phyloP scores from a whole-genome alignment of 441 rosid genomes.

The Lepidium campestre region DNA sequence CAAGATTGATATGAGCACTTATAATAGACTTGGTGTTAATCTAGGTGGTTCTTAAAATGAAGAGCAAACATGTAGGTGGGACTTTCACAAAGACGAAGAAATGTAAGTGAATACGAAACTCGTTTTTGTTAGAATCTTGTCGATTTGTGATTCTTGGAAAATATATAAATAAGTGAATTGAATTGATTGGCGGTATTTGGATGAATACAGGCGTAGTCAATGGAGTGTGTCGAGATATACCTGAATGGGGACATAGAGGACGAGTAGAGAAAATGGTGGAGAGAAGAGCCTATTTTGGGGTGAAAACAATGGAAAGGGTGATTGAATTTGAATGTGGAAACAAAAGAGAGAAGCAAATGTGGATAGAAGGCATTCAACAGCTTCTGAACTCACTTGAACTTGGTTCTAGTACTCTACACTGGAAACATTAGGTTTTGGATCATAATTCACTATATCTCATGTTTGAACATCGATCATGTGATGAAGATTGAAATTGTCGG shows the following conservation, averaged over 20 bases:
- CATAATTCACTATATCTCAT: neutral
- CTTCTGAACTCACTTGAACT: conserved; percentile 44
- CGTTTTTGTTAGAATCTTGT: too few relatives aligned
- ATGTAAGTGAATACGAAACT: conserved; percentile 43
- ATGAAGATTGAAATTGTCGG: neutral
- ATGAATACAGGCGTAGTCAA: conserved; percentile 53
- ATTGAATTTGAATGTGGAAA: conserved; percentile 79
- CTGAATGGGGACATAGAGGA: conserved; percentile 61
- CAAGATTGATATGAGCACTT: neutral
- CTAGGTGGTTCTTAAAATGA: conserved; percentile 84
- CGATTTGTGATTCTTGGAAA: too few relatives aligned
- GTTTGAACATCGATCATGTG: conserved; percentile 12
- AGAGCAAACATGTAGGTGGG: conserved; percentile 92
- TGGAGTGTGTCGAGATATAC: conserved; percentile 56
- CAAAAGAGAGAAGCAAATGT: conserved; percentile 62
- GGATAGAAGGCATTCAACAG: conserved; percentile 77
- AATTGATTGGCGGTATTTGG: neutral
- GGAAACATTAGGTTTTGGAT: conserved; percentile 6
- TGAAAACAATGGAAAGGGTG: conserved; percentile 65
- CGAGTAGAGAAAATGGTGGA: conserved; percentile 34
- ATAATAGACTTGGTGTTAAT: neutral
- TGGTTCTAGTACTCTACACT: conserved; percentile 3
- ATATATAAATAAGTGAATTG: too few relatives aligned
- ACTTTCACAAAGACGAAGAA: conserved; percentile 85
- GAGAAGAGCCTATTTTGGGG: conserved; percentile 69